A percentile compares a stretch with the other conserved stretches of the same genome.
phyloP scores from a whole-genome alignment of 306 rosid species.

The Acacia confusa region DNA sequence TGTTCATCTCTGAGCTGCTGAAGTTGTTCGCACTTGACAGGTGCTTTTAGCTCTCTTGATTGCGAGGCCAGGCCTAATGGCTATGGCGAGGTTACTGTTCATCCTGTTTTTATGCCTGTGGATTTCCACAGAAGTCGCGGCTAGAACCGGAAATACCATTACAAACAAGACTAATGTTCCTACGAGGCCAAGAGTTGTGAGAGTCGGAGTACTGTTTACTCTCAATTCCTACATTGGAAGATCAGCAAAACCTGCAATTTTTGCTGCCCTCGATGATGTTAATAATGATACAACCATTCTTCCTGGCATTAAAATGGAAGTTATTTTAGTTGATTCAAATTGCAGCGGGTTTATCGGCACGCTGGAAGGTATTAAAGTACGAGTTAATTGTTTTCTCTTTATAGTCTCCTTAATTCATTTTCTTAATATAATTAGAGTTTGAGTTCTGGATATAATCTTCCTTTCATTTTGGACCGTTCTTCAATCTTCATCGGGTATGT shows the following conservation, averaged over 20 bases:
- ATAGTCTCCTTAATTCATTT: no score
- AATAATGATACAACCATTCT: constrained; percentile 57
- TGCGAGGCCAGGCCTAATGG: constrained; percentile 17
- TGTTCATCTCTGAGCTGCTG: constrained; percentile 23
- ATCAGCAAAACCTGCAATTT: constrained; percentile 57
- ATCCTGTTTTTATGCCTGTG: constrained; percentile 48
- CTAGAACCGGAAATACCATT: constrained; percentile 40
- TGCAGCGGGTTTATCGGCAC: constrained; percentile 77
- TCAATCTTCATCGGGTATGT: no score
- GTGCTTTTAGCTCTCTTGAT: constrained; percentile 24
- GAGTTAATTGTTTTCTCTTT: no score
- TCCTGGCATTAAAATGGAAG: constrained; percentile 41
- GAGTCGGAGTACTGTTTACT: constrained; percentile 67
- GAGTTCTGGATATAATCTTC: no score
- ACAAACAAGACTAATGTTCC: constrained; percentile 37
- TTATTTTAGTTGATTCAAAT: constrained; percentile 49
- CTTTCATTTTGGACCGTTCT: no score
- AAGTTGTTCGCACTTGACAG: constrained; percentile 37
- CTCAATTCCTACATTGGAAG: constrained; percentile 61
- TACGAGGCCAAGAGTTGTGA: constrained; percentile 52
- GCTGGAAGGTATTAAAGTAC: constrained; percentile 72
- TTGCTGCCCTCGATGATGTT: constrained; percentile 61
- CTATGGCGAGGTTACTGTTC: constrained; percentile 33
- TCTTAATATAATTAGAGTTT: no score
- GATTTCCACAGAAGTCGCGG: constrained; percentile 51